Conservation (phyloP, 1,284 basidiomycete species). For the Xerocomus minutiporus region DNA sequence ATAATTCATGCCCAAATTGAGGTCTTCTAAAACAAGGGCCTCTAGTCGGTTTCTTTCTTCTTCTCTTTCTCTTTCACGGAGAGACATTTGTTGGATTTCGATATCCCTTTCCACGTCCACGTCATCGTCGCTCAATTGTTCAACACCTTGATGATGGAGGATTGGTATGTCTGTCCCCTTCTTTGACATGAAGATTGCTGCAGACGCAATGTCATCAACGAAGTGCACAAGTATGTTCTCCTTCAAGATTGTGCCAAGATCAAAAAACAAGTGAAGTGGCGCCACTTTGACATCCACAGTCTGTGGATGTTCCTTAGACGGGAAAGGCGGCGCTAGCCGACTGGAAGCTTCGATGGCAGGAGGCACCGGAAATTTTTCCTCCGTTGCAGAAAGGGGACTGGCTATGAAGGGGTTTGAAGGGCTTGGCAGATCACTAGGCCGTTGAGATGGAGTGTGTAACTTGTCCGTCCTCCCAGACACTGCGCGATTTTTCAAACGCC, state of each 20-base stretch:
- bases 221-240: constrained; percentile 31
- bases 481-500: constrained; percentile 45
- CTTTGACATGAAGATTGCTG: constrained; percentile 17
- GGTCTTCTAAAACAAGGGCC: constrained; percentile 50
- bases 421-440: constrained; percentile 13
- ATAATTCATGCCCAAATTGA: constrained; percentile 50
- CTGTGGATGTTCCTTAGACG: constrained; percentile 1
- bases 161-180: neutral
- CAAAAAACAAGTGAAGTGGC: constrained; percentile 72
- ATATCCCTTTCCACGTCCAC: constrained; percentile 17
- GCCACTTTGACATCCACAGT: constrained; percentile 41
- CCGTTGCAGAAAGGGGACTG: constrained; percentile 18
- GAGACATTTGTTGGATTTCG: constrained; percentile 25
- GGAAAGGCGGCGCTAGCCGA: neutral
- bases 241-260: constrained; percentile 50
- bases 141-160: constrained; percentile 2
- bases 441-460: constrained; percentile 19
- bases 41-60: constrained; percentile 43
- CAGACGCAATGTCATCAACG: constrained; percentile 23
- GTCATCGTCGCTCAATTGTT: constrained; percentile 12
- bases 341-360: constrained; percentile 21
- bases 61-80: constrained; percentile 28
- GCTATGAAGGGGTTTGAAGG: constrained; percentile 25
- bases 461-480: constrained; percentile 12
- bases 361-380: constrained; percentile 9